Evolutionary conservation across 306 rosid genomes (phyloP).

Genomic region (Rosa rugosa): DNA sequence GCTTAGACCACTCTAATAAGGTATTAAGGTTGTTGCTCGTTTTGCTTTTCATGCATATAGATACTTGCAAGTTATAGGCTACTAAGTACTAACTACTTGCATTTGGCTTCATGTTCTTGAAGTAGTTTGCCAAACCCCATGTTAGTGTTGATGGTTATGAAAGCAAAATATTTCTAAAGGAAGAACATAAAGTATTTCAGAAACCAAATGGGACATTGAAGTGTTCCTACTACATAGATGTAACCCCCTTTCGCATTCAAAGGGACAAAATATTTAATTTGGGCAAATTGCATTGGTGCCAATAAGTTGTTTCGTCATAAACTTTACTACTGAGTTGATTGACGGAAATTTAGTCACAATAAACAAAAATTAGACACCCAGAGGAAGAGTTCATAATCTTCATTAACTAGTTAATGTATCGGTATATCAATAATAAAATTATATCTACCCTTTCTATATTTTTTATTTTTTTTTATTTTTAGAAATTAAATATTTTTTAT

Average conservation of each 20-base stretch:
- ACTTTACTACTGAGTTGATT: background rate
- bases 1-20: no score
- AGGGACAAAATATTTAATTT: constrained; percentile 10
- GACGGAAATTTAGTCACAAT: background rate
- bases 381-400: background rate
- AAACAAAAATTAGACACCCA: background rate
- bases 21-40: no score
- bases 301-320: background rate
- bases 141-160: background rate
- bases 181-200: background rate
- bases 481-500: no score
- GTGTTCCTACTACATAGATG: background rate
- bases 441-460: no score
- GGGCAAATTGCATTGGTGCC: background rate
- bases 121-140: background rate
- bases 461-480: no score
- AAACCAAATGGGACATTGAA: constrained; percentile 5
- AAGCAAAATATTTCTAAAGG: constrained; percentile 11
- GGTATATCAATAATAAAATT: no score
- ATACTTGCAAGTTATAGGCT: background rate
- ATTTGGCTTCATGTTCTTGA: background rate
- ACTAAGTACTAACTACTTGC: no score
- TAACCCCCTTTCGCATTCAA: background rate
- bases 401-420: no score
- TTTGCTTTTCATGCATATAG: background rate